Percentiles rank a stretch among this genome's conserved stretches.
These are phyloP conservation scores for Corylus americana DNA, from an alignment of 306 rosid species.

Conservation along the genomic window DNA sequence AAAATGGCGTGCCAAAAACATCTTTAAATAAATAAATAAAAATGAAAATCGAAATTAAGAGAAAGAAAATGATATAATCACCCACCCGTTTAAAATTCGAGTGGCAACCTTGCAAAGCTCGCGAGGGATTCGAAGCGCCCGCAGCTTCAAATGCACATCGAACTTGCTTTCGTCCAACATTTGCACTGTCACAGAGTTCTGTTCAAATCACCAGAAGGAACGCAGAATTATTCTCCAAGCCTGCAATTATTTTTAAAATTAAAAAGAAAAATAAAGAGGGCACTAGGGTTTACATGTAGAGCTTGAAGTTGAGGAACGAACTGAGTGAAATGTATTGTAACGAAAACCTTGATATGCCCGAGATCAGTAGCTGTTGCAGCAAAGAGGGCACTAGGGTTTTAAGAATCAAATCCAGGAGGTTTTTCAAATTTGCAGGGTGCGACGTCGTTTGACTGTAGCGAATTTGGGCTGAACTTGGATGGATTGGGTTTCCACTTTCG, in stretches of 20 bases:
- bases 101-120: conserved; percentile 75
- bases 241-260: not conserved
- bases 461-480: not conserved
- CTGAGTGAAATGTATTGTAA: not conserved
- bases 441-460: not conserved
- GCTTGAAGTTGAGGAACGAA: not conserved
- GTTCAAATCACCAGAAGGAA: not conserved
- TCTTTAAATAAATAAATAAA: not conserved
- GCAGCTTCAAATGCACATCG: conserved; percentile 53
- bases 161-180: conserved; percentile 81
- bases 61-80: not conserved
- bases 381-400: not conserved
- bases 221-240: not conserved
- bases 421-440: not conserved
- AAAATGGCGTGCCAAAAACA: not conserved
- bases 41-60: not conserved
- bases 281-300: not conserved
- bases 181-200: not conserved
- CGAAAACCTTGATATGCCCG: not conserved
- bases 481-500: not conserved
- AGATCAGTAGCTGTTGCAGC: not conserved
- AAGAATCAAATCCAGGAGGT: not conserved
- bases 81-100: conserved; percentile 71
- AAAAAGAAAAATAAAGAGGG: not conserved
- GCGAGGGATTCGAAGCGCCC: conserved; percentile 94